Evolutionary conservation across 371 early-diverging fungal genomes (phyloP), one percentile per base, ranked within the genome.

Genomic region (Blyttiomyces sp.): DNA sequence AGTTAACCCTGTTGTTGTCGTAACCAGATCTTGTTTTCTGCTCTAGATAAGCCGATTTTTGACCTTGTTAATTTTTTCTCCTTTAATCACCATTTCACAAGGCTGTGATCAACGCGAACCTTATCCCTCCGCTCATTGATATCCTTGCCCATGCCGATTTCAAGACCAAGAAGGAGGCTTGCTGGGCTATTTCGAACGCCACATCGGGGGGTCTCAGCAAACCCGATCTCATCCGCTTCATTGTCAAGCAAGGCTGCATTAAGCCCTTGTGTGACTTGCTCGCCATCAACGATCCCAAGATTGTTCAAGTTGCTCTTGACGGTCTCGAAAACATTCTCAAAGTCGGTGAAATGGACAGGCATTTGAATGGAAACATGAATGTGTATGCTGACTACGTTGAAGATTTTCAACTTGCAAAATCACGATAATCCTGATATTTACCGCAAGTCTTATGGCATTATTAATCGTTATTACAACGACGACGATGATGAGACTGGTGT

Each of bases 181-280:
- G 98, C 82, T 99, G 99, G 99, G 99, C 99, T 44, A 87, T 99
- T 50, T 93, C 95, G 19, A 99, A 99, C 71, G 99, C 99, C 21
- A 96, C 96, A 0, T 90, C 95, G 4, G 93, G 94, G 30, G 94
- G 93, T 21, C 70, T 94, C 19, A 83, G 83, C 63, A 84, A 88
- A 71, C 95, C 96, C 16, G 90, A 91, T 11, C 95, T 94, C 66
- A 73, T 77, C 59, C 84, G 68, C 48, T 93, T 94, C 73, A 79
- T 99, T 28, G 95, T 97, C 33, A 72, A 81, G 35, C 88, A 89
- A 63, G 96, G 96, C 17, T 86, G 90, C 73, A 95, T 99, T 71
- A 90, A 88, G 69, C 97, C 98, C 6, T 77, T 99, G 43, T 92
- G 95, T 73, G 94, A 96, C 67, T 83, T 98, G 57, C 77, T 99